Evolutionary conservation across 208 protist species (phyloP).

Genomic region (Trypanosoma mega): DNA sequence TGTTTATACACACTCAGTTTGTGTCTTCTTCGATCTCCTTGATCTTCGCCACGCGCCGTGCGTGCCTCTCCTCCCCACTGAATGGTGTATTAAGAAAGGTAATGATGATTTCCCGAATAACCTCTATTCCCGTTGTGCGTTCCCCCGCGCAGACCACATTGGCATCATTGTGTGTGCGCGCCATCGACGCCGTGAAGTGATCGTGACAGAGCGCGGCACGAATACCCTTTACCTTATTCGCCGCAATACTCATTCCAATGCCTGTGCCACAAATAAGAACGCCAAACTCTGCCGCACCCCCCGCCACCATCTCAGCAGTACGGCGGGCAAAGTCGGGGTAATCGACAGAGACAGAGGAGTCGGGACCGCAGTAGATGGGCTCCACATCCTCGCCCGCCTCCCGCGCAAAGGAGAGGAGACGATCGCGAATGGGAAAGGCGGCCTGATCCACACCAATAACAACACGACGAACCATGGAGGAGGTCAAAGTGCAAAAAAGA

Average conservation of each 20-base stretch:
- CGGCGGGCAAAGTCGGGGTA: constrained; percentile 92
- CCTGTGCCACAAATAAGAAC: constrained; percentile 94
- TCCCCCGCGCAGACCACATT: constrained; percentile 92
- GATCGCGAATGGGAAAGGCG: constrained; percentile 50
- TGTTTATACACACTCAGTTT: no score
- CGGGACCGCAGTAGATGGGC: constrained; percentile 74
- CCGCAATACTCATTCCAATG: constrained; percentile 95
- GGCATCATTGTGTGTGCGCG: constrained; percentile 91
- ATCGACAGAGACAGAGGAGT: constrained; percentile 69
- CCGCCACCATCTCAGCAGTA: constrained; percentile 63
- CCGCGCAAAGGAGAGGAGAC: constrained; percentile 66
- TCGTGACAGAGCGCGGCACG: constrained; percentile 94
- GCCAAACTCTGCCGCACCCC: constrained; percentile 61
- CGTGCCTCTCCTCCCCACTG: constrained; percentile 75
- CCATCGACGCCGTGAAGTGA: constrained; percentile 84
- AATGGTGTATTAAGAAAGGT: constrained; percentile 86
- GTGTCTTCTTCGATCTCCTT: constrained; percentile 25
- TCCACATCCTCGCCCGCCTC: constrained; percentile 40
- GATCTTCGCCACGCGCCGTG: constrained; percentile 64
- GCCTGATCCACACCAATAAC: constrained; percentile 91
- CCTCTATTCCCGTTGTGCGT: constrained; percentile 73
- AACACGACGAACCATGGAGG: constrained; percentile 59
- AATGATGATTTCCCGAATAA: constrained; percentile 84
- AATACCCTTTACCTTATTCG: constrained; percentile 93
- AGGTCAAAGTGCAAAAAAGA: not conserved